Evolutionary conservation across 306 rosid genomes (phyloP).

Genomic region (Prunus armeniaca): DNA sequence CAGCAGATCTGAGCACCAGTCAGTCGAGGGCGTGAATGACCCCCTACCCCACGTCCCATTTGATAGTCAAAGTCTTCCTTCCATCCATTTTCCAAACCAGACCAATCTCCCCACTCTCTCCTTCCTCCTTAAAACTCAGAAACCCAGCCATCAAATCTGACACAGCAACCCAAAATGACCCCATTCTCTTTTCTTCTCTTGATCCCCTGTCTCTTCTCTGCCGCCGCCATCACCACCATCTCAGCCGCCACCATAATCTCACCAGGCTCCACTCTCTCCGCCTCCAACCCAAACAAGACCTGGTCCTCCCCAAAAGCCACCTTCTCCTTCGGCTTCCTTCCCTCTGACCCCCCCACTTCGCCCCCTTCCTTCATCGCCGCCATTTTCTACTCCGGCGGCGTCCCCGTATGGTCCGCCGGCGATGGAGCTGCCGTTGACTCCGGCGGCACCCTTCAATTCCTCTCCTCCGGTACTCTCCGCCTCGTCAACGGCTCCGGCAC

Average conservation of each 20-base stretch:
- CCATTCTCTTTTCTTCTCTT: background rate
- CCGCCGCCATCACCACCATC: background rate
- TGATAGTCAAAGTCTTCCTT: no score
- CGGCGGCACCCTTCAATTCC: constrained; percentile 46
- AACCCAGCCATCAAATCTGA: no score
- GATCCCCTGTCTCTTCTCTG: background rate
- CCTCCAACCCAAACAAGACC: constrained; percentile 34
- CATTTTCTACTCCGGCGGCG: constrained; percentile 45
- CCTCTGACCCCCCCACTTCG: constrained; percentile 40
- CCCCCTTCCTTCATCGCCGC: constrained; percentile 54
- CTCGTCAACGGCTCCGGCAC: constrained; percentile 58
- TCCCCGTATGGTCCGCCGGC: constrained; percentile 65
- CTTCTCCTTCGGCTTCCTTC: constrained; percentile 50
- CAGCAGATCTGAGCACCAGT: no score
- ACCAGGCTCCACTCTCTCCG: constrained; percentile 52
- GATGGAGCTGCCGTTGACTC: constrained; percentile 44
- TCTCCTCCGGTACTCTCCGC: constrained; percentile 46
- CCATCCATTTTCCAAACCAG: no score
- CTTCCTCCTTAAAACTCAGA: no score
- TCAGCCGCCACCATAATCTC: constrained; percentile 16
- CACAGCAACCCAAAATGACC: background rate
- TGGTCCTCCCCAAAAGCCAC: constrained; percentile 42
- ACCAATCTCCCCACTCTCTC: no score
- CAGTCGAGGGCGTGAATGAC: no score
- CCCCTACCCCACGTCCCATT: no score